Evolutionary conservation across 2,329 filamentous ascomycete species (phyloP).

Genomic region (Verticillium alfalfae): DNA sequence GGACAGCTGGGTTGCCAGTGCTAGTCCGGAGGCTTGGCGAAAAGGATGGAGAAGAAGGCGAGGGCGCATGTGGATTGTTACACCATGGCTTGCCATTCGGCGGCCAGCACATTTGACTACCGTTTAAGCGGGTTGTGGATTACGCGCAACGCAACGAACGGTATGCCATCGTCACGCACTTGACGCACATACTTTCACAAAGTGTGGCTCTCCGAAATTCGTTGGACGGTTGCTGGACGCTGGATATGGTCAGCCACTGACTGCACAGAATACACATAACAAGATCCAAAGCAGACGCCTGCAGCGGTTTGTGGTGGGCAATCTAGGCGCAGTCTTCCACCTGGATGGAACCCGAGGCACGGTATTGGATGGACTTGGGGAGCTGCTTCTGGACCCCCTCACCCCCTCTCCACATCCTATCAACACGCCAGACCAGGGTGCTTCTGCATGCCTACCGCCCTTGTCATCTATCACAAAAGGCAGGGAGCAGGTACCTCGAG

Average conservation of each 20-base stretch:
- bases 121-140: neutral
- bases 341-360: neutral
- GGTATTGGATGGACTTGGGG: neutral
- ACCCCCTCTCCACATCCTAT: neutral
- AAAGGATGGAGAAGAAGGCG: neutral
- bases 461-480: neutral
- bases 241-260: neutral
- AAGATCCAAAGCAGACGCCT: neutral
- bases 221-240: neutral
- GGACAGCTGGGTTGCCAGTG: neutral
- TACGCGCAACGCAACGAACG: neutral
- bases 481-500: conserved; percentile 7
- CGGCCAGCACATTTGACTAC: neutral
- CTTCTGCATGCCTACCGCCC: neutral
- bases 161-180: neutral
- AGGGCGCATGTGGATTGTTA: neutral
- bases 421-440: neutral
- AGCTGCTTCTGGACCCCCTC: neutral
- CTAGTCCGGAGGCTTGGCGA: neutral
- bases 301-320: neutral
- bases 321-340: neutral
- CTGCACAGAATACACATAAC: neutral
- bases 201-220: neutral
- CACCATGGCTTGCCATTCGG: neutral
- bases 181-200: neutral